These are phyloP conservation scores for Cucurbita ficifolia DNA, from an alignment of 306 rosid genomes.

Conservation along the genomic window DNA sequence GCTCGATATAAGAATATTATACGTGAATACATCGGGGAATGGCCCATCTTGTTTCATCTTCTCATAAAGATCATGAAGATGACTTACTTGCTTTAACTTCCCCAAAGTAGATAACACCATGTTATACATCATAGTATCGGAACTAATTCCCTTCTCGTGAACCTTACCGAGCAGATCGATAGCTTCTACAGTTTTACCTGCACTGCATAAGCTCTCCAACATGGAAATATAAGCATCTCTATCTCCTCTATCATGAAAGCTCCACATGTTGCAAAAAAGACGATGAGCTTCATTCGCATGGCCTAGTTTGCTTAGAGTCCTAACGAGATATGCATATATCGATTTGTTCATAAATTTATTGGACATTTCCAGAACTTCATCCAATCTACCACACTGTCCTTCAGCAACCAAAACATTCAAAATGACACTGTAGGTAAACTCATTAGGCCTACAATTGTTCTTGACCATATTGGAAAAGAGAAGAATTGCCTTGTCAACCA, in stretches of 20 bases:
- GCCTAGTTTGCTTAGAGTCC: constrained; percentile 66
- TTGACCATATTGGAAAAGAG: constrained; percentile 70
- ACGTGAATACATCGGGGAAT: constrained; percentile 63
- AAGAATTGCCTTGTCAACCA: constrained; percentile 56
- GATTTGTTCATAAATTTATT: constrained; percentile 42
- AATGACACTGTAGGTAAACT: constrained; percentile 62
- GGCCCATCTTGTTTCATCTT: constrained; percentile 79
- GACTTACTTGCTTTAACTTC: constrained; percentile 48
- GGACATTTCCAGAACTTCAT: constrained; percentile 42
- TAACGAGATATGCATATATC: constrained; percentile 59
- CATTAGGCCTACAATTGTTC: constrained; percentile 62
- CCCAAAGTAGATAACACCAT: constrained; percentile 66
- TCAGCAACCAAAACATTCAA: constrained; percentile 55
- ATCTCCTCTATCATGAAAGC: constrained; percentile 60
- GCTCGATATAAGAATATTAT: constrained; percentile 73
- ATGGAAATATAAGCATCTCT: constrained; percentile 59
- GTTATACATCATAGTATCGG: constrained; percentile 76
- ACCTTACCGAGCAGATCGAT: constrained; percentile 53
- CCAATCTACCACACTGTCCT: constrained; percentile 67
- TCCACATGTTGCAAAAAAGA: constrained; percentile 89
- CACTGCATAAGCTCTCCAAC: constrained; percentile 69
- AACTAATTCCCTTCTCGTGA: constrained; percentile 64
- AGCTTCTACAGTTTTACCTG: constrained; percentile 70
- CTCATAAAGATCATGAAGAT: constrained; percentile 53
- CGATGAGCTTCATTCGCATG: constrained; percentile 80